A percentile compares a stretch with the other conserved stretches of the same genome.
Evolutionary conservation across 2,329 filamentous ascomycete genomes (phyloP).

Genomic region (Ceratocystis destructans): DNA sequence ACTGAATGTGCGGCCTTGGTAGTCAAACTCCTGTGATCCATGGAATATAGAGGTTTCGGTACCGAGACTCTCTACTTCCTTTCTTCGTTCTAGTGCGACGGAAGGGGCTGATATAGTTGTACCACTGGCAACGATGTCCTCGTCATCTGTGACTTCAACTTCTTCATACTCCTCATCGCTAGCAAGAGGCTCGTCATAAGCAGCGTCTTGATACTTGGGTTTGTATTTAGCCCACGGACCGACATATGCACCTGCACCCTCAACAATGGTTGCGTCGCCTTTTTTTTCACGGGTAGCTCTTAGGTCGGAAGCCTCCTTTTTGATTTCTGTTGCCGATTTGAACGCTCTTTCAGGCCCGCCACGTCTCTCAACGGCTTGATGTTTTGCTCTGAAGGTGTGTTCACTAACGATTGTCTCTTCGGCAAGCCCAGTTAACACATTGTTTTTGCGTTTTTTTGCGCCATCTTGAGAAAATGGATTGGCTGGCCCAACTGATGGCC

Average conservation of each 20-base stretch:
- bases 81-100: constrained; percentile 40
- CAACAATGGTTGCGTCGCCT: constrained; percentile 68
- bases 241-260: constrained; percentile 77
- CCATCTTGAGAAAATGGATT: constrained; percentile 60
- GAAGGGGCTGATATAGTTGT: constrained; percentile 44
- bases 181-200: constrained; percentile 58
- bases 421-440: constrained; percentile 66
- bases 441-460: constrained; percentile 57
- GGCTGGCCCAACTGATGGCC: constrained; percentile 51
- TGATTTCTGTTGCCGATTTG: constrained; percentile 43
- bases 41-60: constrained; percentile 81
- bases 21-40: constrained; percentile 71
- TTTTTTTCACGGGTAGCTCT: constrained; percentile 69
- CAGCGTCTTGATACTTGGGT: constrained; percentile 57
- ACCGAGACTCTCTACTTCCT: constrained; percentile 45
- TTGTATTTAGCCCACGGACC: constrained; percentile 88
- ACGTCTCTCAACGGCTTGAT: constrained; percentile 64
- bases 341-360: constrained; percentile 44
- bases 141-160: constrained; percentile 62
- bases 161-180: constrained; percentile 69
- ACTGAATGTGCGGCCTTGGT: constrained; percentile 83
- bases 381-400: constrained; percentile 74
- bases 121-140: constrained; percentile 51
- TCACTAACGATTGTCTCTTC: constrained; percentile 84
- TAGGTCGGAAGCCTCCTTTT: constrained; percentile 55